Evolutionary conservation across 192 early-diverging fungal genomes (phyloP).

Genomic region (Spinellus fusiger): DNA sequence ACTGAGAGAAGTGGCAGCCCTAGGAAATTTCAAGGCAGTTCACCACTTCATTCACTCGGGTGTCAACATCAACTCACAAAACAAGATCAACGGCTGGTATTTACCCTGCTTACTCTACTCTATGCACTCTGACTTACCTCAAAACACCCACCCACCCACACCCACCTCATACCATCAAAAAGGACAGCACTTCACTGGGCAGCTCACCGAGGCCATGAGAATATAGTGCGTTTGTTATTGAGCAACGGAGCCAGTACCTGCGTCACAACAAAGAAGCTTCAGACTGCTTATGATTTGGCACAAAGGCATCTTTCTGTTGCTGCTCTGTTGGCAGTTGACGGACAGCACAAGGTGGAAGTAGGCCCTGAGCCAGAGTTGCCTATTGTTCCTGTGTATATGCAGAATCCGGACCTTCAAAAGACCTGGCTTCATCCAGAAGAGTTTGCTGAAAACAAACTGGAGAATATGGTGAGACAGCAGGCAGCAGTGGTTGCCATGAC

Average conservation of each 20-base stretch:
- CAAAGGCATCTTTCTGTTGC: conserved; percentile 28
- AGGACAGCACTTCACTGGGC: conserved; percentile 79
- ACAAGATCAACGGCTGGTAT: conserved; percentile 70
- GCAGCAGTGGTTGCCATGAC: not conserved
- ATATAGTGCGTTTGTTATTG: conserved; percentile 53
- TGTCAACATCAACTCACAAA: conserved; percentile 61
- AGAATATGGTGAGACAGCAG: conserved; percentile 11
- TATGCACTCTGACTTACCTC: not conserved
- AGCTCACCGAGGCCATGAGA: conserved; percentile 53
- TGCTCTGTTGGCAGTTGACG: conserved; percentile 1
- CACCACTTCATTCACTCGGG: conserved; percentile 55
- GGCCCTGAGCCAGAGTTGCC: conserved; percentile 20
- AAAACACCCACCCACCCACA: no score
- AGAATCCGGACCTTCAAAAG: conserved; percentile 61
- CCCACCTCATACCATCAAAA: no score
- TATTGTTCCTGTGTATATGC: conserved; percentile 59
- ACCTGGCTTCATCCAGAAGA: conserved; percentile 61
- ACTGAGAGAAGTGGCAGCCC: conserved; percentile 38
- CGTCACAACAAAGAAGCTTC: conserved; percentile 53
- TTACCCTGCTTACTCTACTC: not conserved
- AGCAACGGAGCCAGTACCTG: conserved; percentile 55
- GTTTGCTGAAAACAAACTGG: conserved; percentile 33
- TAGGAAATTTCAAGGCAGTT: conserved; percentile 69
- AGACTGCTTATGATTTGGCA: conserved; percentile 58
- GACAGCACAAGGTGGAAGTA: conserved; percentile 22